phyloP scores from a whole-genome alignment of 352 stramenopile species.

The Pythium coloratum region DNA sequence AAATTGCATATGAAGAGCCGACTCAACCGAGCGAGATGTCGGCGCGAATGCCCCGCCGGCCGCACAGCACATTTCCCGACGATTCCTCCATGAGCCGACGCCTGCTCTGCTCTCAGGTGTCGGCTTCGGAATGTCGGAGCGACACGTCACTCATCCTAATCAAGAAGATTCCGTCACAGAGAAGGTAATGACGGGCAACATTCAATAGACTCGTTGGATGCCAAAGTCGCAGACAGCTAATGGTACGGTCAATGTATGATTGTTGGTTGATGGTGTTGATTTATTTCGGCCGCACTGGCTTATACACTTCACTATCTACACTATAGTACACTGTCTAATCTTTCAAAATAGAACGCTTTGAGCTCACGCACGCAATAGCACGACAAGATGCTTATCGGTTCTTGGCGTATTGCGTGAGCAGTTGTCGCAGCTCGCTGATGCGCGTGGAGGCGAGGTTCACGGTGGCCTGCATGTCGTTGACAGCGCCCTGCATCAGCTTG shows the following conservation, averaged over 20 bases:
- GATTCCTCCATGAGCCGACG: background rate
- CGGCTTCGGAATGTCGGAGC: background rate
- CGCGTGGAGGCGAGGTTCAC: slow-evolving; percentile 17
- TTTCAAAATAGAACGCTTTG: background rate
- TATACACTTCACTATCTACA: background rate
- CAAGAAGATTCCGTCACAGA: too few relatives aligned
- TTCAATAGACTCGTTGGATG: background rate
- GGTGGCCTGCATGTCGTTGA: slow-evolving; percentile 26
- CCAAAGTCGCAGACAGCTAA: too few relatives aligned
- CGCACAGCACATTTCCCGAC: background rate
- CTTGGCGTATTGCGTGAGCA: slow-evolving; percentile 23
- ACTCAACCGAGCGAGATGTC: background rate
- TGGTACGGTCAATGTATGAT: background rate
- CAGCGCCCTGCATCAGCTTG: slow-evolving; percentile 27
- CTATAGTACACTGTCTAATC: slow-evolving; percentile 1
- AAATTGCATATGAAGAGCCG: background rate
- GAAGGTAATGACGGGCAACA: too few relatives aligned
- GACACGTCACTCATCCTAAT: background rate
- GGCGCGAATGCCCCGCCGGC: background rate
- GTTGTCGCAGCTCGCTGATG: slow-evolving; percentile 24
- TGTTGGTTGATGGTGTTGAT: background rate
- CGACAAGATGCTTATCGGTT: slow-evolving; percentile 10
- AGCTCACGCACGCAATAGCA: background rate
- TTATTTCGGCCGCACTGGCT: background rate
- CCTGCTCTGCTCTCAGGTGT: background rate